Base-by-base conservation (phyloP, 768 basidiomycete genomes). In the Tulasnella sp. region DNA sequence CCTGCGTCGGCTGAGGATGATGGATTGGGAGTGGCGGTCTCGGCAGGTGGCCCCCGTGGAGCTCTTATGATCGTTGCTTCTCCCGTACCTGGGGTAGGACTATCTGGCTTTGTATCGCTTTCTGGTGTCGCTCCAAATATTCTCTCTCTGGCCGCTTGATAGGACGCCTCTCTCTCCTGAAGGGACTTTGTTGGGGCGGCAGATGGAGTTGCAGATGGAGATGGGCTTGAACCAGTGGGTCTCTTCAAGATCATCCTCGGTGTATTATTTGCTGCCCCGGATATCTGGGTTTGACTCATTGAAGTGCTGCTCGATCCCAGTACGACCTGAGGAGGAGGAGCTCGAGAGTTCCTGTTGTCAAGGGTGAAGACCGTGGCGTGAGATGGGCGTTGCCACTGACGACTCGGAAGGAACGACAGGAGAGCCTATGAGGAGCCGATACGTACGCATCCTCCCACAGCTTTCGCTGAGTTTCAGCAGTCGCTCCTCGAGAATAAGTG, bases 101-200 rank as follows among this genome's bases (percentile, higher is more conserved):
- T 56, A 9, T 71, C 40, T 16, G 71, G 24, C 16, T 71, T 31
- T 52, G 77, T 27, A 44, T 75, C 75, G 31, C 44, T 44, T 12
- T 79, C 36, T 31, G 80, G 27, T 38, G 79, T 24, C 34, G 80
- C 31, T 38, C 52, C 77, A 42, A 81, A 81, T n/a, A 81, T 81
- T 3, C 80, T 68, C 42, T 81, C 77, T 42, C 81, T 62, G n/a
- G 81, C 81, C 36, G 81, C 81, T 62, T 79, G 77, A 52, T 81
- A 81, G 9, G 76, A 77, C 21, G 81, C 81, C 52, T 81, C 80
- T 31, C 81, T 36, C 36, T 81, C 81, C 38, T 75, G 74, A 21
- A 81, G 62, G 40, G 46, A n/a, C 71, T 79, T 79, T 56, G 46
- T 56, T 18, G 71, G 27, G 18, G 79, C 40, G 18, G 80, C 44